A percentile compares a stretch with the other conserved stretches of the same genome.
These are phyloP conservation scores for Ophiocordyceps camponoti-floridani DNA, from an alignment of 2,329 filamentous ascomycete genomes.

Conservation along the genomic window DNA sequence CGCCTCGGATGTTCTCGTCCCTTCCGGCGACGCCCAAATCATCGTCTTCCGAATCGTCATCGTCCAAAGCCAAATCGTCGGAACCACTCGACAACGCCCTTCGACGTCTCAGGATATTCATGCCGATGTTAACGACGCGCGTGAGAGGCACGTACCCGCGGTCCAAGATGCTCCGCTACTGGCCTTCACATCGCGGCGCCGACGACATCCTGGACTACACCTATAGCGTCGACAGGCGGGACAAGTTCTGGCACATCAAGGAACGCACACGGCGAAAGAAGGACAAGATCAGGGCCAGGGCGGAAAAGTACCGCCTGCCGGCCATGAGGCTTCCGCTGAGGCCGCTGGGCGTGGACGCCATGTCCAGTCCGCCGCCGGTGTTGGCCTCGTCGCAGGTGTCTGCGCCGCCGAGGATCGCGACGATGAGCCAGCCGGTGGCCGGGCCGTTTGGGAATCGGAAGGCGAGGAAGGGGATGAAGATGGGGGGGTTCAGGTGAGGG, in stretches of 20 bases:
- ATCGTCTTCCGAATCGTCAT: too few species aligned
- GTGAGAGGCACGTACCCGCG: slow-evolving; percentile 10
- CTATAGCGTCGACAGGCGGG: slow-evolving; percentile 18
- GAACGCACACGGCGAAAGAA: slow-evolving; percentile 15
- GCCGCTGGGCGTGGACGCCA: slow-evolving; percentile 9
- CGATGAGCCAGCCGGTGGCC: slow-evolving; percentile 27
- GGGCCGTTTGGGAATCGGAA: slow-evolving; percentile 27
- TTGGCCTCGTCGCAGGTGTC: slow-evolving; percentile 15
- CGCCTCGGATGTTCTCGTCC: slow-evolving; percentile 1
- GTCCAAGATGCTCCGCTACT: slow-evolving; percentile 16
- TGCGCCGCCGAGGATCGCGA: slow-evolving; percentile 8
- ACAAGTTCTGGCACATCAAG: slow-evolving; percentile 15
- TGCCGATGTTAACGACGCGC: slow-evolving; percentile 10
- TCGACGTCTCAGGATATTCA: slow-evolving; percentile 16
- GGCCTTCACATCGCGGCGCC: slow-evolving; percentile 20
- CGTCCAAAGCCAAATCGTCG: neutral
- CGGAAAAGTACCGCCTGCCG: slow-evolving; percentile 16
- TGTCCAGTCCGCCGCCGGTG: slow-evolving; percentile 18
- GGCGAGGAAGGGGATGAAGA: slow-evolving; percentile 25
- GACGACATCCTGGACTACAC: slow-evolving; percentile 16
- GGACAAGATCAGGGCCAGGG: slow-evolving; percentile 13
- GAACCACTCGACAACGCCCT: slow-evolving; percentile 11
- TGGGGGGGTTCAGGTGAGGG: slow-evolving; percentile 19
- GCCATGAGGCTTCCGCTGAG: slow-evolving; percentile 4
- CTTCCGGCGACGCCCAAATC: slow-evolving; percentile 1